Conservation (phyloP, 1,139 yeast species). For the Hanseniaspora sp. region DNA sequence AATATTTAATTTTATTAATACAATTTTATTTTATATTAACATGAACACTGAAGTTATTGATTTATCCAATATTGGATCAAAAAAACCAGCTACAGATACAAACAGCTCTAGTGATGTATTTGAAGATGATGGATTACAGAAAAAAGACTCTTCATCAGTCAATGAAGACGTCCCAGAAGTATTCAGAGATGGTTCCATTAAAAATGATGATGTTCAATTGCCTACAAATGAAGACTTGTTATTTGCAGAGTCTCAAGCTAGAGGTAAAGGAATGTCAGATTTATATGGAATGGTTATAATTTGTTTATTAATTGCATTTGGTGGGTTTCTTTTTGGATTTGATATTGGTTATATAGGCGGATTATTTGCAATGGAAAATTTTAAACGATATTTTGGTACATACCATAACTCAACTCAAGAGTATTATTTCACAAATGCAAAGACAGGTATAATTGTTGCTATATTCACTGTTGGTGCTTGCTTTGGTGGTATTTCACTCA, state of each 20-base stretch:
- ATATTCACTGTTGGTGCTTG: conserved; percentile 66
- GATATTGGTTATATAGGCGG: conserved; percentile 76
- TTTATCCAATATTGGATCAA: no score
- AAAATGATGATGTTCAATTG: neutral
- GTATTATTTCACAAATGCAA: conserved; percentile 40
- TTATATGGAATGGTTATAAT: no score
- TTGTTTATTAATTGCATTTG: conserved; percentile 48
- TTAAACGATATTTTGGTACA: conserved; percentile 41
- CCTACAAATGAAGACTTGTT: conserved; percentile 7
- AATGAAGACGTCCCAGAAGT: no score
- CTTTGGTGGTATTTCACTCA: conserved; percentile 50
- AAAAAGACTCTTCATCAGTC: no score
- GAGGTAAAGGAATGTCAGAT: neutral
- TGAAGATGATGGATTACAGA: no score
- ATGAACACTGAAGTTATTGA: no score
- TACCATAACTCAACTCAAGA: conserved; percentile 26
- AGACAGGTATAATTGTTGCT: conserved; percentile 54
- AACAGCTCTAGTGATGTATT: no score
- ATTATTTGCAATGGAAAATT: conserved; percentile 60
- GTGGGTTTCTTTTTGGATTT: conserved; percentile 64
- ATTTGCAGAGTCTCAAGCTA: neutral
- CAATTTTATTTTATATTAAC: no score
- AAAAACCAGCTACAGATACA: no score
- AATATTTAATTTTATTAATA: no score
- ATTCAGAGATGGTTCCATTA: no score